Evolutionary conservation across 2,329 filamentous ascomycete genomes (phyloP), one percentile per base, ranked within the genome.

Genomic region (Lachnellula cervina): DNA sequence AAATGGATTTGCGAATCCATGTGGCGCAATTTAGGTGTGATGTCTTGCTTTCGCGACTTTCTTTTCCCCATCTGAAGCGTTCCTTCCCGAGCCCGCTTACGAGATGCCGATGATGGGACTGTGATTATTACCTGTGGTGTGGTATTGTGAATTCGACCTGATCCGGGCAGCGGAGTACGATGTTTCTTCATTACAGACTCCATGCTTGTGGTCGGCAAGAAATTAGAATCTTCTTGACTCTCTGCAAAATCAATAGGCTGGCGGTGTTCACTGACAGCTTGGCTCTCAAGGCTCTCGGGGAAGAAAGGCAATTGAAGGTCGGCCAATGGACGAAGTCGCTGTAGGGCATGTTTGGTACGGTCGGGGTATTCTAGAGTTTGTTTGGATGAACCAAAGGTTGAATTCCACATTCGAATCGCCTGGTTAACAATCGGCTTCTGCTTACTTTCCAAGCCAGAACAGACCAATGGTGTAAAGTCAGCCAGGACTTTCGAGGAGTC

Each of bases 1-100:
- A 94, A 94, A 44, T 89, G 80, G 25, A 95, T 80, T 66, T 95
- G 90, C 0, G 90, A 95, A 70, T 95, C 81, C 59, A 96, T 83
- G 63, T 96, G 90, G 35, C 88, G 82, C 28, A 86, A 75, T 57
- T 80, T 81, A 17, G 79, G 76, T 47, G 78, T 81, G 14, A 55
- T 68, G 59, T 57, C 62, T 13, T 70, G 62, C 34, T 70, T 65
- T 3, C 69, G 66, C 3, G 70, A 61, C 43, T 71, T 73, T 19
- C 70, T 64, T 13, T 69, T 66, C 5, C 62, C 67, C 0, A 70
- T 68, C 6, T 74, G 71, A n/a, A 64, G 66, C 5, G 67, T 68
- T 16, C 54, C 54, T 46, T 68, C 62, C 7, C 61, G 56, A 21
- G 61, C 58, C 17, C 61, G 58, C 51, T 67, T 69, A 2, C 54